phyloP scores from a whole-genome alignment of 371 early-diverging fungal species.

The Vairimorpha apis region DNA sequence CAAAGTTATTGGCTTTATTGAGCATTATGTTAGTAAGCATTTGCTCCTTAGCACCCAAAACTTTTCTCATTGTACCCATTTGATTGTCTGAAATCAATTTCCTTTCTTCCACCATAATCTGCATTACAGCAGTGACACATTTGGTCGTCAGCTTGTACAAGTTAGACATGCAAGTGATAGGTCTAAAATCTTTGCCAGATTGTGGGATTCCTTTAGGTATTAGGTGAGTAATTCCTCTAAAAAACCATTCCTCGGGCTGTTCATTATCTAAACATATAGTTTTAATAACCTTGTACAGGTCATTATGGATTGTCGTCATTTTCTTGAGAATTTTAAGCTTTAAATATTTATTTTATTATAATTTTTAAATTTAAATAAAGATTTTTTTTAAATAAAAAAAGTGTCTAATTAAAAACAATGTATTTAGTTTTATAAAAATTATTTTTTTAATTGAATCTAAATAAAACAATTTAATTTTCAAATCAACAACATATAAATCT shows the following conservation, averaged over 20 bases:
- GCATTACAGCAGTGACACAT: background rate
- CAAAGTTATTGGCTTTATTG: background rate
- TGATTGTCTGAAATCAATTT: conserved; percentile 1
- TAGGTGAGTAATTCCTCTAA: conserved; percentile 13
- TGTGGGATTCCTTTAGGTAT: conserved; percentile 16
- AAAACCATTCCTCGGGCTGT: conserved; percentile 10
- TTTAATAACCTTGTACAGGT: background rate
- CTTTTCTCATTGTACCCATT: background rate
- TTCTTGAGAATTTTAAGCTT: too few relatives aligned
- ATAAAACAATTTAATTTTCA: too few relatives aligned
- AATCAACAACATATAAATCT: too few relatives aligned
- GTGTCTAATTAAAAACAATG: too few relatives aligned
- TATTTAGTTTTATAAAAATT: too few relatives aligned
- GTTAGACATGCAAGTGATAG: conserved; percentile 32
- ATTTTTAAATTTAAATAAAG: too few relatives aligned
- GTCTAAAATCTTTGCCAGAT: conserved; percentile 10
- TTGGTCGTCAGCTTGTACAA: conserved; percentile 30
- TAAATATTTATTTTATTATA: too few relatives aligned
- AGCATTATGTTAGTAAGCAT: conserved; percentile 9
- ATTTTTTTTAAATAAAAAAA: too few relatives aligned
- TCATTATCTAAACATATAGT: background rate
- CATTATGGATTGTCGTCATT: background rate
- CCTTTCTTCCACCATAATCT: background rate
- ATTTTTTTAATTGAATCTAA: too few relatives aligned
- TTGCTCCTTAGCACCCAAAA: background rate